These are phyloP conservation scores for Parastagonospora nodorum DNA, from an alignment of 2,329 filamentous ascomycete species.

Conservation along the genomic window DNA sequence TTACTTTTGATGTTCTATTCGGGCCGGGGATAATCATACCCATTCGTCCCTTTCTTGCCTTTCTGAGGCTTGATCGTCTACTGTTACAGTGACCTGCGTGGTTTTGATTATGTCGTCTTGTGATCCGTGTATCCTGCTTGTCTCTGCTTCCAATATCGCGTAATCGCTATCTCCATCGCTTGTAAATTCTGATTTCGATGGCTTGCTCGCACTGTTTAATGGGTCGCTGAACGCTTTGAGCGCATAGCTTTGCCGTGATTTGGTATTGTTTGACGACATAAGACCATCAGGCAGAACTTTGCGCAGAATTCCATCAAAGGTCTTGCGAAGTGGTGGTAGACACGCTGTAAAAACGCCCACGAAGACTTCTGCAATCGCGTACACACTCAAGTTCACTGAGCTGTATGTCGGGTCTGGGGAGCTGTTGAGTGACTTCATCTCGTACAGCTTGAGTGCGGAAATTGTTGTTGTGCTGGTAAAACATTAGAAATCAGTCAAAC, in stretches of 20 bases:
- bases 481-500: background rate
- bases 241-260: constrained; percentile 20
- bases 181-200: constrained; percentile 7
- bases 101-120: constrained; percentile 17
- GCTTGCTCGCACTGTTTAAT: constrained; percentile 4
- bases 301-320: constrained; percentile 26
- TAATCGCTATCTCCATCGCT: constrained; percentile 23
- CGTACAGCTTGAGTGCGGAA: constrained; percentile 32
- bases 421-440: constrained; percentile 26
- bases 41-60: constrained; percentile 11
- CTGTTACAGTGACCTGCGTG: constrained; percentile 17
- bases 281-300: constrained; percentile 23
- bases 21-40: constrained; percentile 7
- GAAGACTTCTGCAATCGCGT: constrained; percentile 31
- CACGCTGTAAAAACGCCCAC: constrained; percentile 33
- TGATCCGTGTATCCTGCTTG: background rate
- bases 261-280: constrained; percentile 6
- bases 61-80: constrained; percentile 8
- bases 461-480: constrained; percentile 27
- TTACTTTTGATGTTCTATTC: background rate
- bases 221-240: constrained; percentile 15
- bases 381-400: constrained; percentile 30
- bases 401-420: constrained; percentile 29
- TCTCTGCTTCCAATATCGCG: constrained; percentile 17
- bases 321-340: constrained; percentile 33